Percentiles rank a stretch among this genome's conserved stretches.
Conservation (phyloP, 768 basidiomycete species). For the Tephrocybe rancida region DNA sequence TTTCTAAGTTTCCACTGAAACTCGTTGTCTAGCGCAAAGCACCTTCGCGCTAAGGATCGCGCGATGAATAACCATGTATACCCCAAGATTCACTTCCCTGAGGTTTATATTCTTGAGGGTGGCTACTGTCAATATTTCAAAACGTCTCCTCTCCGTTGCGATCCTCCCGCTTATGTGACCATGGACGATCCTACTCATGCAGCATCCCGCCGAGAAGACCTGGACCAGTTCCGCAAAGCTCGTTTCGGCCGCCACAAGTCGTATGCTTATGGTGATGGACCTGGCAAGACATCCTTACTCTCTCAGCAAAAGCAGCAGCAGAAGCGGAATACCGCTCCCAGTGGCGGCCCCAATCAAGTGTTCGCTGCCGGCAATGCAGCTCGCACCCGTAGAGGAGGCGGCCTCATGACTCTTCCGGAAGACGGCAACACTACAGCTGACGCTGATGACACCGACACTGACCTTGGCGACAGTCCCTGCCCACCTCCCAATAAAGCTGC, state of each 20-base stretch:
- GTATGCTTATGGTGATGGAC: conserved; percentile 87
- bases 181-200: conserved; percentile 95
- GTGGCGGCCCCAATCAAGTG: conserved; percentile 48
- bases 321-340: conserved; percentile 72
- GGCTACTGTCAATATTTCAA: conserved; percentile 92
- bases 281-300: conserved; percentile 38
- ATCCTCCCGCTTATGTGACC: conserved; percentile 80
- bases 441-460: conserved; percentile 75
- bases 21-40: conserved; percentile 71
- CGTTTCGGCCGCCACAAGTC: conserved; percentile 91
- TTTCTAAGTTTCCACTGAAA: background rate
- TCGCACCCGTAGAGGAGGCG: conserved; percentile 59
- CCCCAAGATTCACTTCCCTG: conserved; percentile 93
- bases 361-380: conserved; percentile 75
- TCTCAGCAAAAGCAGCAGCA: conserved; percentile 45
- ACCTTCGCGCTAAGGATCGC: conserved; percentile 89
- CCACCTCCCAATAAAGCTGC: conserved; percentile 70
- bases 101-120: conserved; percentile 95
- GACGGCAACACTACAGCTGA: conserved; percentile 63
- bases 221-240: conserved; percentile 89
- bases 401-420: conserved; percentile 66
- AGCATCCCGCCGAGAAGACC: conserved; percentile 77
- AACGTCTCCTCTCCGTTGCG: conserved; percentile 66
- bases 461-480: conserved; percentile 87
- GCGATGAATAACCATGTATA: conserved; percentile 86